Conservation (phyloP, 2,329 filamentous ascomycete genomes). For the Corniculantispora saksenae region DNA sequence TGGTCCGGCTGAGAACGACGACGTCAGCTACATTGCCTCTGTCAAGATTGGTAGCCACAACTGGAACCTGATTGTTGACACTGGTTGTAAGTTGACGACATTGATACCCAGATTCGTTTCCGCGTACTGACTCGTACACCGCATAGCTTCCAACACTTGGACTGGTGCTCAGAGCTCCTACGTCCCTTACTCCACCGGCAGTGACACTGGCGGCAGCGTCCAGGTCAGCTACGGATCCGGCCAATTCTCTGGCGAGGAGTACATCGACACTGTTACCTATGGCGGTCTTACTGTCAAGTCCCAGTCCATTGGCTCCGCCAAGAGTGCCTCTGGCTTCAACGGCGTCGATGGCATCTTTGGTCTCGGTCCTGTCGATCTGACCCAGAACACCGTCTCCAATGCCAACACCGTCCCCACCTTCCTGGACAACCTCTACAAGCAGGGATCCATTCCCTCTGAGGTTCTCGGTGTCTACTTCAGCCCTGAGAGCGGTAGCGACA, state of each 20-base stretch:
- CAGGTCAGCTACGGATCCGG: slow-evolving; percentile 30
- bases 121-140: neutral
- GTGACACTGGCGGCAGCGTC: slow-evolving; percentile 26
- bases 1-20: slow-evolving; percentile 30
- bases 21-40: slow-evolving; percentile 29
- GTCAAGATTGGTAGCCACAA: slow-evolving; percentile 28
- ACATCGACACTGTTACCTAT: slow-evolving; percentile 33
- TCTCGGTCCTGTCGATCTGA: slow-evolving; percentile 30
- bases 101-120: no score
- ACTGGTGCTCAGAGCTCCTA: slow-evolving; percentile 15
- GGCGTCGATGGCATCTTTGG: slow-evolving; percentile 20
- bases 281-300: slow-evolving; percentile 28
- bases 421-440: slow-evolving; percentile 30
- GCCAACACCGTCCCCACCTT: slow-evolving; percentile 30
- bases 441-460: slow-evolving; percentile 30
- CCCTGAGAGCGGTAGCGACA: slow-evolving; percentile 29
- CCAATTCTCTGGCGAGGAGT: slow-evolving; percentile 30
- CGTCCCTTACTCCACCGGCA: slow-evolving; percentile 10
- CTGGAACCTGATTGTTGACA: slow-evolving; percentile 32
- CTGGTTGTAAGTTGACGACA: slow-evolving; percentile 27
- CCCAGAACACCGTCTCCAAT: slow-evolving; percentile 28
- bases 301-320: slow-evolving; percentile 18
- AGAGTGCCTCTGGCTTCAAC: slow-evolving; percentile 9
- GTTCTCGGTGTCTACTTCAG: slow-evolving; percentile 32
- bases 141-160: slow-evolving; percentile 28